Conservation (phyloP, 805 yeast species). For the Ogataea corticis region DNA sequence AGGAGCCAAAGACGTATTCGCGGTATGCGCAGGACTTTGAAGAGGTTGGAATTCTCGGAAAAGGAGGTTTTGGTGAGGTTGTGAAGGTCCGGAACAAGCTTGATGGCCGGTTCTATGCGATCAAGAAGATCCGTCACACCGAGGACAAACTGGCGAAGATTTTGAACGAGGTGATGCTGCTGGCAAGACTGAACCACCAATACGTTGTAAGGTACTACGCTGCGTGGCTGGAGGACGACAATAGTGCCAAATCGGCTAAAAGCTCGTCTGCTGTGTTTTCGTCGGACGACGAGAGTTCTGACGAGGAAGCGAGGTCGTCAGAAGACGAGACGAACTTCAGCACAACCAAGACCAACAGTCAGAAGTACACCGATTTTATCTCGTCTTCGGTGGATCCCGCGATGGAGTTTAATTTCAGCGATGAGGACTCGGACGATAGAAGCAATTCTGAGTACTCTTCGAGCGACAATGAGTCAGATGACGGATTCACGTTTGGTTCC, state of each 20-base stretch:
- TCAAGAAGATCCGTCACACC: constrained; percentile 84
- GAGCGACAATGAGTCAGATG: constrained; percentile 25
- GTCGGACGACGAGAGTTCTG: constrained; percentile 24
- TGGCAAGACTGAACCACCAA: constrained; percentile 91
- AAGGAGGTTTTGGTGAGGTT: constrained; percentile 97
- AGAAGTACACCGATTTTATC: constrained; percentile 60
- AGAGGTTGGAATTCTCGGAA: constrained; percentile 86
- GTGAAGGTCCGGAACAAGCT: constrained; percentile 93
- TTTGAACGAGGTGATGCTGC: constrained; percentile 85
- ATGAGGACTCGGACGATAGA: constrained; percentile 28
- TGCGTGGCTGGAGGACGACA: constrained; percentile 91
- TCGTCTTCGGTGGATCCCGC: constrained; percentile 62
- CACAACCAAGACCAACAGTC: constrained; percentile 33
- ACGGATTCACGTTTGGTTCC: constrained; percentile 30
- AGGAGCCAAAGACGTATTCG: constrained; percentile 42
- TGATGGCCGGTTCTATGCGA: constrained; percentile 94
- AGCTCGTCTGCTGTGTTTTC: constrained; percentile 31
- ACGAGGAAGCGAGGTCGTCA: constrained; percentile 36
- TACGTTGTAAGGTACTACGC: constrained; percentile 96
- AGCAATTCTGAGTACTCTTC: constrained; percentile 26
- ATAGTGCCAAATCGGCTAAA: constrained; percentile 15
- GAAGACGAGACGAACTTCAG: constrained; percentile 24
- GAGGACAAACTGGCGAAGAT: constrained; percentile 78
- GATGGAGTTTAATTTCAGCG: constrained; percentile 52
- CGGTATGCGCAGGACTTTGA: constrained; percentile 93